A percentile compares a stretch with the other conserved stretches of the same genome.
These are phyloP conservation scores for Gymnopilus dilepis DNA, from an alignment of 768 basidiomycete genomes.

Conservation along the genomic window DNA sequence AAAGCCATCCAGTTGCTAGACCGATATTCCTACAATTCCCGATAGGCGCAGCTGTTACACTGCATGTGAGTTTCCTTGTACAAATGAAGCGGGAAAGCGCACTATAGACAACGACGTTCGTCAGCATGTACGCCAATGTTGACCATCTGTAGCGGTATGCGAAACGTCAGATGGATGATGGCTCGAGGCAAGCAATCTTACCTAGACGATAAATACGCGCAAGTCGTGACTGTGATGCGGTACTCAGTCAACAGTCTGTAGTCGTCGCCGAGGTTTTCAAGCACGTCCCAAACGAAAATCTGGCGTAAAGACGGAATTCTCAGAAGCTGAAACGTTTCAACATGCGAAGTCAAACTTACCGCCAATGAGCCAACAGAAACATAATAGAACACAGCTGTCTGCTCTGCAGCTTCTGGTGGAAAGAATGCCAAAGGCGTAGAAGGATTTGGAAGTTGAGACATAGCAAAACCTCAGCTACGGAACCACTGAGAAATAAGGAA, in stretches of 20 bases:
- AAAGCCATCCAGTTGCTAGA: slow-evolving; percentile 4
- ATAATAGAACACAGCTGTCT: slow-evolving; percentile 12
- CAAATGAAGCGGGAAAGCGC: background rate
- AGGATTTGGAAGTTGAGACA: slow-evolving; percentile 15
- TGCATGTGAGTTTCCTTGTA: no score
- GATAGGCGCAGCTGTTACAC: slow-evolving; percentile 16
- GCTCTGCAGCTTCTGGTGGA: slow-evolving; percentile 14
- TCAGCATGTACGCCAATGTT: slow-evolving; percentile 11
- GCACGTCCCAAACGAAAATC: slow-evolving; percentile 20
- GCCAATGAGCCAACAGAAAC: slow-evolving; percentile 9
- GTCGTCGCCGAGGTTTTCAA: slow-evolving; percentile 14
- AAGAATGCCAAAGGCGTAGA: slow-evolving; percentile 23
- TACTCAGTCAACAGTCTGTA: slow-evolving; percentile 10
- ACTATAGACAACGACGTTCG: slow-evolving; percentile 19
- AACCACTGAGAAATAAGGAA: background rate
- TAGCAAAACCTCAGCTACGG: background rate
- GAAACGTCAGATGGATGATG: background rate
- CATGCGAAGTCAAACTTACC: background rate
- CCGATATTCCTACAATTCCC: slow-evolving; percentile 14
- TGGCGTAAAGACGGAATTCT: background rate
- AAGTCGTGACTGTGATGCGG: slow-evolving; percentile 4
- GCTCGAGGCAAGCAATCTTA: background rate
- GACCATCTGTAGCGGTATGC: slow-evolving; percentile 4
- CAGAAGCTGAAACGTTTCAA: no score
- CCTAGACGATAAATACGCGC: slow-evolving; percentile 15